Evolutionary conservation across 768 basidiomycete genomes (phyloP).

Genomic region (Panaeolus papilionaceus): DNA sequence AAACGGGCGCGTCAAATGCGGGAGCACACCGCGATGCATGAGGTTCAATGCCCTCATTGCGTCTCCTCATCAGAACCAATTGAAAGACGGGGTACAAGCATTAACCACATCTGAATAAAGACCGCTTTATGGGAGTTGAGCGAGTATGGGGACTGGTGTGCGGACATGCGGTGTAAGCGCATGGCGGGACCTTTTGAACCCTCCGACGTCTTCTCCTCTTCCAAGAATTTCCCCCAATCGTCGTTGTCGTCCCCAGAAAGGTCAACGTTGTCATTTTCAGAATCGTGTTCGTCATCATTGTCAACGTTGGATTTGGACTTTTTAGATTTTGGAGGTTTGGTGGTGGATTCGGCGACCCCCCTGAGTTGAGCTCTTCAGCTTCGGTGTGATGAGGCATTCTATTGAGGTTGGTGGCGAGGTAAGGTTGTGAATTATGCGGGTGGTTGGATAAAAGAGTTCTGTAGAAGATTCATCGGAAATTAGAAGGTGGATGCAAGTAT

Average conservation of each 20-base stretch:
- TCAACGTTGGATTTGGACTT: constrained; percentile 35
- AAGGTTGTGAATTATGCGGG: constrained; percentile 38
- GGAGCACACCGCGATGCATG: constrained; percentile 84
- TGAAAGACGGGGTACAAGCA: constrained; percentile 67
- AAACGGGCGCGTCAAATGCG: constrained; percentile 78
- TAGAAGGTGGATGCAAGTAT: constrained; percentile 7
- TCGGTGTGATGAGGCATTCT: too few relatives aligned
- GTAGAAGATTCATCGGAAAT: not conserved
- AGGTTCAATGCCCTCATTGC: constrained; percentile 69
- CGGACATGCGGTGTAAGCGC: too few relatives aligned
- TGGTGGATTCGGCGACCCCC: constrained; percentile 61
- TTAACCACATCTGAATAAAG: constrained; percentile 12
- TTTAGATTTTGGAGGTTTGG: constrained; percentile 60
- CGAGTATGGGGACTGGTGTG: too few relatives aligned
- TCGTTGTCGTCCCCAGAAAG: constrained; percentile 37
- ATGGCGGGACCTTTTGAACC: too few relatives aligned
- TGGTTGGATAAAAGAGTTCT: constrained; percentile 40
- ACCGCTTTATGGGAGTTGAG: too few relatives aligned
- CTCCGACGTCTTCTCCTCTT: constrained; percentile 49
- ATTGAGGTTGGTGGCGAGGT: constrained; percentile 48
- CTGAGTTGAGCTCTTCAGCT: too few relatives aligned
- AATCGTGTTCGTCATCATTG: too few relatives aligned
- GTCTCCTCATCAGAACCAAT: constrained; percentile 31
- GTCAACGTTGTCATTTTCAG: too few relatives aligned
- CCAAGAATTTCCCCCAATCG: constrained; percentile 88